These are phyloP conservation scores for Xylariales sp. DNA, from an alignment of 2,329 filamentous ascomycete genomes.

Conservation along the genomic window DNA sequence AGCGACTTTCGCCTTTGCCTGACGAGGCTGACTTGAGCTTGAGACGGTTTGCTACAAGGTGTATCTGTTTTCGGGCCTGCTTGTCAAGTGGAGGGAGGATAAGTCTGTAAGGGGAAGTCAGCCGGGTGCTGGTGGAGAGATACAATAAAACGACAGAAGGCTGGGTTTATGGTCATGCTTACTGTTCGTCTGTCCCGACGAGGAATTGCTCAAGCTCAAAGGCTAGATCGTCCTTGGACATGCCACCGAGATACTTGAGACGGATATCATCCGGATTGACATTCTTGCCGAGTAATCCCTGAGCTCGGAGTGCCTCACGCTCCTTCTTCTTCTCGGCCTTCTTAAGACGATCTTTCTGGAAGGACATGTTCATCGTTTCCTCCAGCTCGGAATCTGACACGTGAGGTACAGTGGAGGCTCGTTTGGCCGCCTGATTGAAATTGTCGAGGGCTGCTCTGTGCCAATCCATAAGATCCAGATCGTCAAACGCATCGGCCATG, in stretches of 20 bases:
- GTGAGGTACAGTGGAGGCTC: slow-evolving; percentile 50
- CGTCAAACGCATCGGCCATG: slow-evolving; percentile 51
- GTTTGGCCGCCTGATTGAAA: slow-evolving; percentile 50
- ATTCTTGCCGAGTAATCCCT: slow-evolving; percentile 61
- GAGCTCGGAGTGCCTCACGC: slow-evolving; percentile 62
- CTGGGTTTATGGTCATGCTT: too few species aligned
- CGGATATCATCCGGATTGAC: slow-evolving; percentile 55
- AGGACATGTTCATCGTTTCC: slow-evolving; percentile 51
- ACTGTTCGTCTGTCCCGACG: slow-evolving; percentile 58
- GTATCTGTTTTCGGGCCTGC: slow-evolving; percentile 68
- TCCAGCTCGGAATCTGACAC: slow-evolving; percentile 66
- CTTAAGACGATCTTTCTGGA: slow-evolving; percentile 63
- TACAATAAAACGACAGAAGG: too few species aligned
- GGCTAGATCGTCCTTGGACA: slow-evolving; percentile 65
- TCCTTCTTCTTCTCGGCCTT: slow-evolving; percentile 68
- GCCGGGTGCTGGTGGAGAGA: slow-evolving; percentile 10
- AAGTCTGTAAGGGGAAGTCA: slow-evolving; percentile 43
- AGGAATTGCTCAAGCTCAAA: slow-evolving; percentile 71
- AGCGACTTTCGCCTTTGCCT: slow-evolving; percentile 67
- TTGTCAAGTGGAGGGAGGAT: slow-evolving; percentile 82
- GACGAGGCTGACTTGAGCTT: slow-evolving; percentile 80
- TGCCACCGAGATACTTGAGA: slow-evolving; percentile 68
- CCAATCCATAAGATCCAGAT: slow-evolving; percentile 83
- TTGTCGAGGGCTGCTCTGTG: slow-evolving; percentile 60
- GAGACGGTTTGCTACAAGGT: slow-evolving; percentile 71